Base-by-base conservation (phyloP, 495 filamentous ascomycete species). In the Trichoderma reesei region DNA sequence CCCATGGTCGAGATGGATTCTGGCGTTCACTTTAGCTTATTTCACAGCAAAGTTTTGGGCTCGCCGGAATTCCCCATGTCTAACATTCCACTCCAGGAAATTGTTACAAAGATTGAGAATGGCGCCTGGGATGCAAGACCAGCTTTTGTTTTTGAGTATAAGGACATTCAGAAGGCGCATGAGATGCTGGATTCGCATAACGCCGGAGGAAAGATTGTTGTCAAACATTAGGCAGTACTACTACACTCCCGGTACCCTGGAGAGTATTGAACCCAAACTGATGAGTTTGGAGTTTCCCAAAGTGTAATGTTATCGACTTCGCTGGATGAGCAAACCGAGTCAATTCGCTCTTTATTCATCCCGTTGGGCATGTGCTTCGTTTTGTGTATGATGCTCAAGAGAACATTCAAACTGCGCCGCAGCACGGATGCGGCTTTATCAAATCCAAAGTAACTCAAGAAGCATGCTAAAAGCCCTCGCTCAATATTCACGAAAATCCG, bases 21-120 rank as follows among this genome's bases (percentile, higher is more conserved):
- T 51, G 80, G 78, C 3, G 78, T 80, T n/a, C 78, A 82, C 65
- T 79, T 82, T 65, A 80, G 75, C 64, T 71, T 81, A 33, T 82
- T 80, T 67, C 70, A 72, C 13, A 79, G 77, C 60, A 71, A 72
- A 37, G 74, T 74, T 9, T 70, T 80, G 39, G 80, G 79, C 0
- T 67, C 66, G 5, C 67, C 67, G 1, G 79, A 73, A 6, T 80
- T 81, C 62, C 76, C 76, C 16, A 48, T 81, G 31, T 77, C 76
- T 1, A 71, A 72, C 64, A 67, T 81, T 13, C 79, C 79, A 4
- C 64, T 82, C 38, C 73, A 75, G 62, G 69, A 73, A 3, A 78
- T 80, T 46, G 73, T 77, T 6, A 36, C 68, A 5, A 61, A 61
- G 41, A 67, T 73, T 61, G 74, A 67, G 44, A 63, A 71, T n/a